Evolutionary conservation across 2,329 filamentous ascomycete species (phyloP), one percentile per base, ranked within the genome.

Genomic region (Polychaeton citri): DNA sequence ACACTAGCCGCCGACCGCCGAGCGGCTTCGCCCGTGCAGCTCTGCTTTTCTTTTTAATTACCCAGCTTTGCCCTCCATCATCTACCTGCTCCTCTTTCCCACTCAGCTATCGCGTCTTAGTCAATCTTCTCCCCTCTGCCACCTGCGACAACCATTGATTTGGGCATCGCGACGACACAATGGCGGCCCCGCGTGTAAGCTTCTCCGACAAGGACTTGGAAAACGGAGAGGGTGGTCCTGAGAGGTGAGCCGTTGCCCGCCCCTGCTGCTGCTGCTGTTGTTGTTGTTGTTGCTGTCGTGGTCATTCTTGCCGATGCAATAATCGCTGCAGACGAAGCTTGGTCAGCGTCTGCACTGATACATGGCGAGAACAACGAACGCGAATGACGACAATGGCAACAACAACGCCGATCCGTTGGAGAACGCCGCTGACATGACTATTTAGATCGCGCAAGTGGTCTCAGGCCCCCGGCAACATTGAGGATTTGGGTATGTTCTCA

Each of bases 131-230:
- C 24, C 12, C 12, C 24, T 28, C 24, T 28, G 24, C 24, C 24
- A 32, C 10, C 30, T 32, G 30, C 30, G 30, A 32, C 50, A 42
- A 39, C 50, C 50, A 52, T 54, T 54, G 24, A 50, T 39, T 54
- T 52, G 51, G 48, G 36, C 43, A 50, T 49, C 47, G 47, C 46
- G 46, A 43, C 38, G 8, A 24, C 43, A 51, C 40, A 39, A 59
- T 59, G 56, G 47, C 56, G 36, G 54, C 55, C 40, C 55, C 54
- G 33, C 53, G 56, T 40, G 56, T 58, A 41, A 55, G 54, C 51
- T 58, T 58, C 48, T 51, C 48, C 45, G 55, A 59, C 44, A 58
- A 58, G 51, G 55, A 58, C 47, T 41, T 57, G 39, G 55, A 59
- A 48, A 58, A 57, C 43, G 54, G 54, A 38, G 52, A 47, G 43